Percentiles rank a stretch among this genome's conserved stretches.
Evolutionary conservation across 2,329 filamentous ascomycete species (phyloP).

Genomic region (Trichoderma breve): DNA sequence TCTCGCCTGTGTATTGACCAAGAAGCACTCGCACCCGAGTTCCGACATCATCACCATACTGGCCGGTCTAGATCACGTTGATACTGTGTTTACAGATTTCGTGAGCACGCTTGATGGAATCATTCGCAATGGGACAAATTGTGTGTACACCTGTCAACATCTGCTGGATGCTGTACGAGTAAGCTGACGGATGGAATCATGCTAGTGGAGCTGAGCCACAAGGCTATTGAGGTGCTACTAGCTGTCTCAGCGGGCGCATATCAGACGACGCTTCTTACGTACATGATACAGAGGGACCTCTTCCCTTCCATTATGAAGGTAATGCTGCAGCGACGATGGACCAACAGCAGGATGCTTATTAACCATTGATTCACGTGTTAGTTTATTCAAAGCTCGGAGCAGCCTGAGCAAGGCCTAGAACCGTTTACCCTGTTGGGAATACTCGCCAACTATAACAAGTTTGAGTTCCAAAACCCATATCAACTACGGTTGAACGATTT

Average conservation of each 20-base stretch:
- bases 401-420: constrained; percentile 60
- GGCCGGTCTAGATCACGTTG: constrained; percentile 84
- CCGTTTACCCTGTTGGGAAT: constrained; percentile 83
- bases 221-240: constrained; percentile 77
- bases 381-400: constrained; percentile 79
- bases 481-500: constrained; percentile 90
- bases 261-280: constrained; percentile 89
- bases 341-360: constrained; percentile 2
- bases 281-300: constrained; percentile 90
- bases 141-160: constrained; percentile 48
- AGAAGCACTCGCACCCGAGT: constrained; percentile 92
- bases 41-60: constrained; percentile 91
- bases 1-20: constrained; percentile 75
- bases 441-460: constrained; percentile 97
- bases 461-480: constrained; percentile 97
- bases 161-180: constrained; percentile 27
- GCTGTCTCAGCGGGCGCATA: constrained; percentile 91
- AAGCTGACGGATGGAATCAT: constrained; percentile 8
- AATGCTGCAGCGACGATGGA: constrained; percentile 25
- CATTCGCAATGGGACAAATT: constrained; percentile 70
- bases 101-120: constrained; percentile 78
- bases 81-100: constrained; percentile 83
- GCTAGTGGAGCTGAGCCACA: constrained; percentile 69
- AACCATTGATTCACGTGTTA: constrained; percentile 32
- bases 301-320: constrained; percentile 96